A percentile compares a stretch with the other conserved stretches of the same genome.
phyloP scores from a whole-genome alignment of 768 basidiomycete species.

The Pholiota microspora region DNA sequence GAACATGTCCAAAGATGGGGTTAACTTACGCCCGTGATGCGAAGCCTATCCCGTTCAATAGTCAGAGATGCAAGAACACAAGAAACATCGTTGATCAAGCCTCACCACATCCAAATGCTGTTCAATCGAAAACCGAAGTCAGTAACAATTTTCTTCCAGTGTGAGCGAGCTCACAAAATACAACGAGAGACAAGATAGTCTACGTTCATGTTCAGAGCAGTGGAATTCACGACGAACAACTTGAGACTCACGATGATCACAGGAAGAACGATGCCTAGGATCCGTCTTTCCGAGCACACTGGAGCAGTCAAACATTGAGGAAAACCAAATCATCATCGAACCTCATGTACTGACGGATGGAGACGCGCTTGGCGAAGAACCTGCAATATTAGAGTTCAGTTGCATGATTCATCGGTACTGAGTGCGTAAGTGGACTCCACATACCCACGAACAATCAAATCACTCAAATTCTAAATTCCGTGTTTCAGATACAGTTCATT shows the following conservation, averaged over 20 bases:
- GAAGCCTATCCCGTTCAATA: slow-evolving; percentile 1
- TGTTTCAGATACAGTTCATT: neutral
- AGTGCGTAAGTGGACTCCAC: neutral
- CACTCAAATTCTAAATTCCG: slow-evolving; percentile 1
- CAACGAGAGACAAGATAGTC: slow-evolving; percentile 3
- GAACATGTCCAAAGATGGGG: neutral
- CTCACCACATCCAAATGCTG: slow-evolving; percentile 2
- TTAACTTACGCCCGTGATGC: slow-evolving; percentile 2
- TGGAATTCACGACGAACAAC: neutral
- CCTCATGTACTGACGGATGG: slow-evolving; percentile 11
- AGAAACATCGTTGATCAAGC: neutral
- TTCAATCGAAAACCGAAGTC: neutral
- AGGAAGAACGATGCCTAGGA: neutral
- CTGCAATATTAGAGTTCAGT: neutral
- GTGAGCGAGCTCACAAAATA: slow-evolving; percentile 1
- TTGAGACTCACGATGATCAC: slow-evolving; percentile 1
- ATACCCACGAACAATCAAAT: slow-evolving; percentile 12
- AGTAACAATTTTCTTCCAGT: too few species aligned
- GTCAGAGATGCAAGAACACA: neutral
- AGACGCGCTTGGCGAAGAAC: slow-evolving; percentile 13
- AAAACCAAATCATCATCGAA: neutral
- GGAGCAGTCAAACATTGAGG: neutral
- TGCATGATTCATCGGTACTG: neutral
- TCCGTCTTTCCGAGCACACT: slow-evolving; percentile 3
- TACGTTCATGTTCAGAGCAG: neutral